Evolutionary conservation across 208 protist species (phyloP).

Genomic region (Leishmania major): DNA sequence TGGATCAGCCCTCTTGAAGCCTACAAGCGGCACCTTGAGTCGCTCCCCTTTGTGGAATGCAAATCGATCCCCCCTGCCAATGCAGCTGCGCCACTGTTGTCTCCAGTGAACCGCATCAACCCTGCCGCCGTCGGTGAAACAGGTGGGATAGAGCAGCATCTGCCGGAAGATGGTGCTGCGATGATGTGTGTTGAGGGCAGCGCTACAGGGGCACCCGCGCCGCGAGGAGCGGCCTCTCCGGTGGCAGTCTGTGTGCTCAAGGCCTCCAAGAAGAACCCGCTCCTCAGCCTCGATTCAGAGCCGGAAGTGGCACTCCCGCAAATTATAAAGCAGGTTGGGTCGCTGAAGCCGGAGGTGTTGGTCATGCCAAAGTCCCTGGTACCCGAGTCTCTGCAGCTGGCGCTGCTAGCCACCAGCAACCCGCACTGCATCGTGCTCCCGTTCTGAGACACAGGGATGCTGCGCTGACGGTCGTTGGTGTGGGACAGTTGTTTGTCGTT

Average conservation of each 20-base stretch:
- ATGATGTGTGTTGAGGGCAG: background rate
- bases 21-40: conserved; percentile 14
- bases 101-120: background rate
- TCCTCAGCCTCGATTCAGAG: conserved; percentile 26
- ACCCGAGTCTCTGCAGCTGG: conserved; percentile 52
- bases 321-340: conserved; percentile 56
- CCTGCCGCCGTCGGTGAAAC: background rate
- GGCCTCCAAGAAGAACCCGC: conserved; percentile 55
- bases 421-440: conserved; percentile 74
- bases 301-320: conserved; percentile 49
- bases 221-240: conserved; percentile 10
- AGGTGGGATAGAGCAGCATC: background rate
- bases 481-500: background rate
- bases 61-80: background rate
- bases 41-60: conserved; percentile 5
- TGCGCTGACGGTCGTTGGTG: background rate
- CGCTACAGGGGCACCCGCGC: background rate
- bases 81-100: background rate
- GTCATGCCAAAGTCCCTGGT: conserved; percentile 46
- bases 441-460: conserved; percentile 1
- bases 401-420: conserved; percentile 55
- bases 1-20: background rate
- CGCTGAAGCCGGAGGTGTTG: conserved; percentile 66
- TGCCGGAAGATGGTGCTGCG: background rate
- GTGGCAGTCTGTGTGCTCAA: conserved; percentile 60